Evolutionary conservation across 768 basidiomycete species (phyloP).

Genomic region (Mrakia hoshinonis): DNA sequence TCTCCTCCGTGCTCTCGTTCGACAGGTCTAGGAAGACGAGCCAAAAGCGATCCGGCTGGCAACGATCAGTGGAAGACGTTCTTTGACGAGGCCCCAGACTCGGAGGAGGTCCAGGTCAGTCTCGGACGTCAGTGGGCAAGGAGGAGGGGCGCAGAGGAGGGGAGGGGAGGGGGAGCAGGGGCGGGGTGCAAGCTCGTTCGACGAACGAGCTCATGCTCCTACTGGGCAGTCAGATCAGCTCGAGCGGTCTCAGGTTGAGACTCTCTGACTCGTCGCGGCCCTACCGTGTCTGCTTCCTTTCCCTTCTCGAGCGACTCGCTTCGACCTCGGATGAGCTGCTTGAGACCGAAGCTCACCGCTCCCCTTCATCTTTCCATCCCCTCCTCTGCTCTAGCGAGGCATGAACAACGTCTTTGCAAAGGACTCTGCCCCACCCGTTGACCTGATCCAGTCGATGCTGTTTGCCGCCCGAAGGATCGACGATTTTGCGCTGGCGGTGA

Average conservation of each 20-base stretch:
- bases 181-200: not conserved
- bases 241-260: not conserved
- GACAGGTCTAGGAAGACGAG: constrained; percentile 21
- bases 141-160: not conserved
- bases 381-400: constrained; percentile 59
- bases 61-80: constrained; percentile 87
- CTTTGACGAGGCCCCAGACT: constrained; percentile 84
- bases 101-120: constrained; percentile 67
- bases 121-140: not conserved
- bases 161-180: not conserved
- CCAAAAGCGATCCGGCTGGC: constrained; percentile 63
- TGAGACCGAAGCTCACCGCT: not conserved
- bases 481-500: constrained; percentile 92
- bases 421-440: constrained; percentile 79
- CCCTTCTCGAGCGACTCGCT: no score
- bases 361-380: not conserved
- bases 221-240: not conserved
- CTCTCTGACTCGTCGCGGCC: no score
- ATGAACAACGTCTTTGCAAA: constrained; percentile 99
- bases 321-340: not conserved
- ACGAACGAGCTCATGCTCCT: no score
- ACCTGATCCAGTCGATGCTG: constrained; percentile 76
- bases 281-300: no score
- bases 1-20: not conserved
- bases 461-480: constrained; percentile 85